These are phyloP conservation scores for Neofusicoccum ribis DNA, from an alignment of 2,329 filamentous ascomycete species.

Conservation along the genomic window DNA sequence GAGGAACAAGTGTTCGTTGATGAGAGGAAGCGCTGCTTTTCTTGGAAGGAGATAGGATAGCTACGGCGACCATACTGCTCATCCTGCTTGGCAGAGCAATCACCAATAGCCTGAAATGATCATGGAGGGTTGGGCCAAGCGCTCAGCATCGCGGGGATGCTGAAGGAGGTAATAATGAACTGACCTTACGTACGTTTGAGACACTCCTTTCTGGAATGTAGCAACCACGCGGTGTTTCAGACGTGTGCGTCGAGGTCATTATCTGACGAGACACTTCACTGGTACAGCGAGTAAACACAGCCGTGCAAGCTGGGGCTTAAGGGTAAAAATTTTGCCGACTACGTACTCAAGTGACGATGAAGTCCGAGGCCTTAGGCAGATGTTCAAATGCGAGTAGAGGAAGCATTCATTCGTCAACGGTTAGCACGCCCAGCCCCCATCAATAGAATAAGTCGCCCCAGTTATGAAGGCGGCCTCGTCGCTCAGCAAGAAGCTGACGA, in stretches of 20 bases:
- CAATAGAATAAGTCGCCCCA: slow-evolving; percentile 41
- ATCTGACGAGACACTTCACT: too few species aligned
- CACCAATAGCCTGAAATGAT: neutral
- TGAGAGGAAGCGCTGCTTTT: neutral
- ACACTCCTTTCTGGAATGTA: neutral
- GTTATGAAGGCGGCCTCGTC: slow-evolving; percentile 46
- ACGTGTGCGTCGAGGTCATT: neutral
- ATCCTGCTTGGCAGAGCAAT: neutral
- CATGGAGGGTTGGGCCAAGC: neutral
- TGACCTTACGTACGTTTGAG: too few species aligned
- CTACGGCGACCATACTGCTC: neutral
- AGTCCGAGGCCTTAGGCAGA: too few species aligned
- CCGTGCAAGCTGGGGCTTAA: neutral
- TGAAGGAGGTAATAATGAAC: neutral
- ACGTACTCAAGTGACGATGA: too few species aligned
- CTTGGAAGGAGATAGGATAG: neutral
- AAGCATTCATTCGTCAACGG: neutral
- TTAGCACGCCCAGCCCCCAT: slow-evolving; percentile 36
- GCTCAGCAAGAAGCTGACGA: slow-evolving; percentile 45
- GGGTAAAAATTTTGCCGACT: neutral
- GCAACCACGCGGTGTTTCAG: neutral
- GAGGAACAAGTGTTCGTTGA: neutral
- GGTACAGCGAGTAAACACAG: too few species aligned
- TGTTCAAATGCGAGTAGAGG: neutral
- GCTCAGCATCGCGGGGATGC: neutral